Percentiles rank a stretch among this genome's conserved stretches.
Conservation (phyloP, 345 rosid genomes). For the Ceriops decandra region DNA sequence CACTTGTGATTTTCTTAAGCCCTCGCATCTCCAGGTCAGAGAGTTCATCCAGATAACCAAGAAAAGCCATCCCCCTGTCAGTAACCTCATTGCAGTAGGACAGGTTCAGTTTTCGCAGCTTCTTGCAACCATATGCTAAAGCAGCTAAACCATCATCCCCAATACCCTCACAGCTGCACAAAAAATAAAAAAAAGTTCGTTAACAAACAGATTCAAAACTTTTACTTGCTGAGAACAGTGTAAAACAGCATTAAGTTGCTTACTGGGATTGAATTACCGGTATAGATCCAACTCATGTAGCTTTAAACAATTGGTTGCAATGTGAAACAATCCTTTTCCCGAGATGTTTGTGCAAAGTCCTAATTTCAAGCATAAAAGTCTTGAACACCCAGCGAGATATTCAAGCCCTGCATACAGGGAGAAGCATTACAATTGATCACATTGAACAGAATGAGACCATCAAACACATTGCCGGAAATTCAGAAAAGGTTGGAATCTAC, state of each 20-base stretch:
- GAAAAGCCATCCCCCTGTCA: slow-evolving; percentile 53
- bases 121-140: slow-evolving; percentile 72
- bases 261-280: slow-evolving; percentile 45
- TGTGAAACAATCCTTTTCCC: slow-evolving; percentile 60
- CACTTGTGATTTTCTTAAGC: slow-evolving; percentile 51
- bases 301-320: slow-evolving; percentile 59
- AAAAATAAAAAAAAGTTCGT: slow-evolving; percentile 9
- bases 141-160: slow-evolving; percentile 77
- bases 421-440: not conserved
- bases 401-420: slow-evolving; percentile 58
- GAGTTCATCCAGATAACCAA: slow-evolving; percentile 54
- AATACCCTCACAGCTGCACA: slow-evolving; percentile 51
- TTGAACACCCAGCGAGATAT: slow-evolving; percentile 61
- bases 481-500: not conserved
- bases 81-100: slow-evolving; percentile 69
- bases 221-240: not conserved
- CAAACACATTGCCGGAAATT: no score
- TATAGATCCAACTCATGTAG: slow-evolving; percentile 78
- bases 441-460: not conserved
- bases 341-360: slow-evolving; percentile 71
- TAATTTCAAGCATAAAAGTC: slow-evolving; percentile 58
- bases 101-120: slow-evolving; percentile 63
- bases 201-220: slow-evolving; percentile 10
- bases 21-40: slow-evolving; percentile 68
- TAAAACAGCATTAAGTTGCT: slow-evolving; percentile 1